Conservation (phyloP, 2,329 filamentous ascomycete species). For the Paracorniculantispora psalliotae region DNA sequence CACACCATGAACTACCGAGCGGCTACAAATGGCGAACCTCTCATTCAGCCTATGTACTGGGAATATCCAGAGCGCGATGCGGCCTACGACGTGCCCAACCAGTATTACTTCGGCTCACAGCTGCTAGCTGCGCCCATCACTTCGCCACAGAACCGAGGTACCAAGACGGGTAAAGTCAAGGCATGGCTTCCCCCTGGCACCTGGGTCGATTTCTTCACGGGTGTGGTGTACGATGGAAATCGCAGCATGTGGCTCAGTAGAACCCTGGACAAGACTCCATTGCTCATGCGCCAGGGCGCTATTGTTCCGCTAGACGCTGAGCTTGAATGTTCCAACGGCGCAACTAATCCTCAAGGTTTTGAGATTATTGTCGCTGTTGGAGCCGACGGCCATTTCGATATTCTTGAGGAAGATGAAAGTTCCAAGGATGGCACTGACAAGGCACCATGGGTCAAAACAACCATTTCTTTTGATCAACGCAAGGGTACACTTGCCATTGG, state of each 20-base stretch:
- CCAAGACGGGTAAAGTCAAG: slow-evolving; percentile 42
- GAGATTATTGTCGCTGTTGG: slow-evolving; percentile 47
- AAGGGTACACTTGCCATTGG: slow-evolving; percentile 11
- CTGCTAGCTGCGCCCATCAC: slow-evolving; percentile 55
- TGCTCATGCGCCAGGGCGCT: slow-evolving; percentile 50
- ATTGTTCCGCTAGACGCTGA: slow-evolving; percentile 52
- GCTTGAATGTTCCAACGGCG: slow-evolving; percentile 40
- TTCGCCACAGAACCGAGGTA: slow-evolving; percentile 40
- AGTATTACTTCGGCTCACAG: slow-evolving; percentile 55
- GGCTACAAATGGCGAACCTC: slow-evolving; percentile 40
- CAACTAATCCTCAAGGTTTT: slow-evolving; percentile 39
- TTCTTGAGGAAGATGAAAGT: slow-evolving; percentile 41
- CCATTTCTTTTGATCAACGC: slow-evolving; percentile 14
- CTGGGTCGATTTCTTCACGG: slow-evolving; percentile 55
- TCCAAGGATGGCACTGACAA: not conserved
- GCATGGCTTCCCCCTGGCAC: slow-evolving; percentile 53
- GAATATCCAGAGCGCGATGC: slow-evolving; percentile 45
- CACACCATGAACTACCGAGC: slow-evolving; percentile 51
- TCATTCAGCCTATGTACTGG: slow-evolving; percentile 62
- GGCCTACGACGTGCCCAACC: slow-evolving; percentile 52
- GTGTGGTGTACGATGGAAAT: slow-evolving; percentile 52
- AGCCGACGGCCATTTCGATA: slow-evolving; percentile 41
- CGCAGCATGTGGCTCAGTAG: slow-evolving; percentile 48
- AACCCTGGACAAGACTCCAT: slow-evolving; percentile 43
- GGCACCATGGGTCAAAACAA: slow-evolving; percentile 3